Evolutionary conservation across 2,329 filamentous ascomycete genomes (phyloP).

Genomic region (Alternaria atra): DNA sequence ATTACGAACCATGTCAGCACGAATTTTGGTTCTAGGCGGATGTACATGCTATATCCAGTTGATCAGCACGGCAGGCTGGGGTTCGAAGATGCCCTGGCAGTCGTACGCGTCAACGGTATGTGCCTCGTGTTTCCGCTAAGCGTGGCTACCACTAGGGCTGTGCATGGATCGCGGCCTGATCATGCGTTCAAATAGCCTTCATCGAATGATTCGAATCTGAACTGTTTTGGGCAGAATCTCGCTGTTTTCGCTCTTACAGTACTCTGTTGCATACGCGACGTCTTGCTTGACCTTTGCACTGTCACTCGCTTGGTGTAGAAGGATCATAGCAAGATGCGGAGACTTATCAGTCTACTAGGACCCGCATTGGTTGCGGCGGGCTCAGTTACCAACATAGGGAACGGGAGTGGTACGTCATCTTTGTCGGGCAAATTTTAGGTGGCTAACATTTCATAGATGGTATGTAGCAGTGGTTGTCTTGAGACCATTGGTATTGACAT

Average conservation of each 20-base stretch:
- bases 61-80: conserved; percentile 35
- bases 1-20: neutral
- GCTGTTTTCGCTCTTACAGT: conserved; percentile 6
- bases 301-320: conserved; percentile 33
- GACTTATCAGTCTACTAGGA: conserved; percentile 25
- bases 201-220: conserved; percentile 13
- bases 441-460: conserved; percentile 27
- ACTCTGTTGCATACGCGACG: conserved; percentile 9
- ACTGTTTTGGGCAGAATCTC: conserved; percentile 13
- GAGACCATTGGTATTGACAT: conserved; percentile 1
- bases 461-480: conserved; percentile 15
- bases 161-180: conserved; percentile 38
- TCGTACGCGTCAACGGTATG: conserved; percentile 25
- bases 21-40: conserved; percentile 3
- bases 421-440: neutral
- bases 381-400: conserved; percentile 17
- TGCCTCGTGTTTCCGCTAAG: conserved; percentile 26
- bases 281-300: conserved; percentile 25
- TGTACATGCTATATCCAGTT: conserved; percentile 18
- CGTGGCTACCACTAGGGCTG: conserved; percentile 21
- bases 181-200: conserved; percentile 12
- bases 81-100: conserved; percentile 12
- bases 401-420: conserved; percentile 30
- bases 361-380: conserved; percentile 26
- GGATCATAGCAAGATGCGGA: conserved; percentile 34